Evolutionary conservation across 768 basidiomycete species (phyloP), one percentile per base, ranked within the genome.

Genomic region (Mycena sanguinolenta): DNA sequence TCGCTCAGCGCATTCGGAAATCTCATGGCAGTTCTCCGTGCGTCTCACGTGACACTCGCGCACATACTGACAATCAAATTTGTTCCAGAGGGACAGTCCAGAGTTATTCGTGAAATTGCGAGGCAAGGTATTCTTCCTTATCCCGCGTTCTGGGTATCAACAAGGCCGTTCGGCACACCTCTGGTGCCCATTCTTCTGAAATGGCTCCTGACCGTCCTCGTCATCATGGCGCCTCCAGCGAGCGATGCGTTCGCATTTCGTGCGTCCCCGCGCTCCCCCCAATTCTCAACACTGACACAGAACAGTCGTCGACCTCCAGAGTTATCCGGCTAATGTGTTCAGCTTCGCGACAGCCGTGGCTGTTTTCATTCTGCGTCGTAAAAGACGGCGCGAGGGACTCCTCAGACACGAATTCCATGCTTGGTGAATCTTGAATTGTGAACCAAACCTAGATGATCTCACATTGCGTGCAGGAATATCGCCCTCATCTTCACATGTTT

Each of bases 61-160:
- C 32, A 46, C 12, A 38, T 16, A 8, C 36, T 8, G 9, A 23
- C 36, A 44, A 17, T 12, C 4, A 27, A 13, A 21, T 25, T 61
- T 86, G 88, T 75, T 81, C 84, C 55, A 81, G 82, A 63, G 80
- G 81, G 77, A 72, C 58, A n/a, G 67, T 57, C 44, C 42, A 27
- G 58, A 30, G 23, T 36, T 44, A 67, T 65, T 32, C 25, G 61
- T 23, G 42, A 52, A 28, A 52, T 65, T 52, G 53, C 34, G 13
- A 77, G 79, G 61, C 87, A 88, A 79, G 88, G 87, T 16, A 82
- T 90, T n/a, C 76, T 89, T 9, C 88, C 88, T 2, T 89, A 81
- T 70, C 82, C 87, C 3, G 74, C 75, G 32, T 83, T 88, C 76
- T 89, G 86, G 81, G 83, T 84, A 6, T 85, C 85, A 1, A 88